phyloP scores from a whole-genome alignment of 306 rosid genomes.

The Lotus japonicus region DNA sequence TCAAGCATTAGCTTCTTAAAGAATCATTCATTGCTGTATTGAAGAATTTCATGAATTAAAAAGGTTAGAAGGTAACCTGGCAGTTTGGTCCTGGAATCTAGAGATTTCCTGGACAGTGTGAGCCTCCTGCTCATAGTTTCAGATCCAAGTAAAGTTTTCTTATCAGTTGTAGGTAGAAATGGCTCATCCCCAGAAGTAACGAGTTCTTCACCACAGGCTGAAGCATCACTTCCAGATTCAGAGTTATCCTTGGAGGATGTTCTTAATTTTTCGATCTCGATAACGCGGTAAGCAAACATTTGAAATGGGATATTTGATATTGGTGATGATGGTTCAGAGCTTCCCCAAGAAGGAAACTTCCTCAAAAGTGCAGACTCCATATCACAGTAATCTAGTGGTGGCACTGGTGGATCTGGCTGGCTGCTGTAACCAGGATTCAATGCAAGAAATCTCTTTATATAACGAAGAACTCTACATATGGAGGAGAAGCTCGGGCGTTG shows the following conservation, averaged over 20 bases:
- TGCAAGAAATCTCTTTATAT: slow-evolving; percentile 47
- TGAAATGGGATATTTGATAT: slow-evolving; percentile 69
- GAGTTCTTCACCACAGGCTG: slow-evolving; percentile 62
- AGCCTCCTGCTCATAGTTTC: slow-evolving; percentile 37
- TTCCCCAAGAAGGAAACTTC: slow-evolving; percentile 59
- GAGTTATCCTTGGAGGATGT: slow-evolving; percentile 45
- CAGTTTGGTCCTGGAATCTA: slow-evolving; percentile 39
- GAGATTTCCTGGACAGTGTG: slow-evolving; percentile 28
- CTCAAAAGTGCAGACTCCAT: slow-evolving; percentile 51
- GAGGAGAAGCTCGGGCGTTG: slow-evolving; percentile 84
- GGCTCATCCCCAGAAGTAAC: slow-evolving; percentile 52
- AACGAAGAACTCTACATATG: slow-evolving; percentile 76
- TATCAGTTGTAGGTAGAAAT: slow-evolving; percentile 34
- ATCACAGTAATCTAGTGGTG: slow-evolving; percentile 67
- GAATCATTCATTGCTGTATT: not conserved
- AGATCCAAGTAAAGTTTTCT: slow-evolving; percentile 34
- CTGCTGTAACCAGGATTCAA: slow-evolving; percentile 57
- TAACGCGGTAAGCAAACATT: slow-evolving; percentile 58
- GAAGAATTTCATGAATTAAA: not conserved
- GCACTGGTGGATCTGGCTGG: slow-evolving; percentile 50
- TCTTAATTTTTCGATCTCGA: slow-evolving; percentile 43
- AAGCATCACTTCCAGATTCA: slow-evolving; percentile 78
- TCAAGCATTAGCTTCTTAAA: slow-evolving; percentile 3
- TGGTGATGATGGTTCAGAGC: slow-evolving; percentile 28
- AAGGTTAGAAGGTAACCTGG: slow-evolving; percentile 36